Evolutionary conservation across 2,329 filamentous ascomycete species (phyloP).

Genomic region (Helicocarpus griseus): DNA sequence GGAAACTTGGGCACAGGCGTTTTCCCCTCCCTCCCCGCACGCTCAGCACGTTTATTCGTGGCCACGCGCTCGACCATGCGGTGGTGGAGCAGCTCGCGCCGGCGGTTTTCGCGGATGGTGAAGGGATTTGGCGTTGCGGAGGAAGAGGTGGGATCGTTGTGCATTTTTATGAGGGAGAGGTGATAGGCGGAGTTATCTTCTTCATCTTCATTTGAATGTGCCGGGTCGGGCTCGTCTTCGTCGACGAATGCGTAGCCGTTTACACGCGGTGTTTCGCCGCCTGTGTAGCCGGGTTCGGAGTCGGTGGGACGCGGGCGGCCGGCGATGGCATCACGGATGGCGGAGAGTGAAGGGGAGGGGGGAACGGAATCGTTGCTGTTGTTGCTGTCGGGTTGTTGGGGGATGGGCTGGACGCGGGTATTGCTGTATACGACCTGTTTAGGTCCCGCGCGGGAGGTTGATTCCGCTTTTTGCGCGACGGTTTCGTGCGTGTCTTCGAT

Average conservation of each 20-base stretch:
- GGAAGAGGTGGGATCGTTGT: slow-evolving; percentile 26
- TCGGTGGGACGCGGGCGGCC: slow-evolving; percentile 56
- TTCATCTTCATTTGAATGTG: slow-evolving; percentile 22
- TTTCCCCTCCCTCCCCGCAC: slow-evolving; percentile 51
- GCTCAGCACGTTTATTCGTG: slow-evolving; percentile 56
- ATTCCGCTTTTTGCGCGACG: slow-evolving; percentile 57
- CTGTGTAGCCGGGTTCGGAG: slow-evolving; percentile 51
- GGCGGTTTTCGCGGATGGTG: slow-evolving; percentile 62
- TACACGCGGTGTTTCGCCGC: slow-evolving; percentile 74
- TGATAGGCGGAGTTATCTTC: slow-evolving; percentile 43
- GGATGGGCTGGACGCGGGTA: slow-evolving; percentile 59
- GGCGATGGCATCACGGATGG: slow-evolving; percentile 73
- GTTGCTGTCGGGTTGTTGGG: slow-evolving; percentile 18
- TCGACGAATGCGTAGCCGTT: slow-evolving; percentile 95
- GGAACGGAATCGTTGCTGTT: slow-evolving; percentile 42
- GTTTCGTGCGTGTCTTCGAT: slow-evolving; percentile 50
- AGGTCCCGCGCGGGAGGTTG: slow-evolving; percentile 61
- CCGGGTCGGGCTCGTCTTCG: slow-evolving; percentile 47
- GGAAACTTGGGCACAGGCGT: slow-evolving; percentile 32
- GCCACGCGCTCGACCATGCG: slow-evolving; percentile 77
- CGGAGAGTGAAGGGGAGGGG: slow-evolving; percentile 72
- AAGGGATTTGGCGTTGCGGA: slow-evolving; percentile 63
- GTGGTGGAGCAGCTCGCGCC: slow-evolving; percentile 71
- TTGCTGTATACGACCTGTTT: slow-evolving; percentile 74
- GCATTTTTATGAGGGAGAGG: slow-evolving; percentile 18